Evolutionary conservation across 2,329 filamentous ascomycete species (phyloP).

Genomic region (Epichloe brachyelytri): DNA sequence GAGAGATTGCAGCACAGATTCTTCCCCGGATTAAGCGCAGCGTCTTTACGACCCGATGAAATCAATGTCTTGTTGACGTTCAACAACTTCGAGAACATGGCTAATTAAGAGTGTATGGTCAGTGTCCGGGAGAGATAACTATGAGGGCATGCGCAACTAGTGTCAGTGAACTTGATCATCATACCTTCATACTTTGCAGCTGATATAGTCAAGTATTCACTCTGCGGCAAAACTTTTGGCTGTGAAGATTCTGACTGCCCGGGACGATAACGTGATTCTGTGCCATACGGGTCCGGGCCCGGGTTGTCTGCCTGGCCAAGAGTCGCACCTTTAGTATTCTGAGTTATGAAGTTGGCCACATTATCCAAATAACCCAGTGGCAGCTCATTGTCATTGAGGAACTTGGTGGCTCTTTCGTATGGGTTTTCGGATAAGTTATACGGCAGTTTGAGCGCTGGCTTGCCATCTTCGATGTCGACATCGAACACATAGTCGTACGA

Average conservation of each 20-base stretch:
- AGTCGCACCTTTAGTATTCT: constrained; percentile 78
- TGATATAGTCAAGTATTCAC: constrained; percentile 64
- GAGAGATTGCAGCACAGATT: constrained; percentile 48
- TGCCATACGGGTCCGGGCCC: constrained; percentile 62
- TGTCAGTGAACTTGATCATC: constrained; percentile 4
- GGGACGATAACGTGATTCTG: constrained; percentile 66
- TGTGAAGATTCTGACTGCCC: constrained; percentile 32
- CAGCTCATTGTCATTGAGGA: constrained; percentile 78
- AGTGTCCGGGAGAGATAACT: background rate
- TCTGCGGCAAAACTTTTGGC: constrained; percentile 61
- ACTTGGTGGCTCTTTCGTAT: constrained; percentile 83
- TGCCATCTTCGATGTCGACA: constrained; percentile 89
- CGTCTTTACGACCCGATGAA: constrained; percentile 56
- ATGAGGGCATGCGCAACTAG: too few relatives aligned
- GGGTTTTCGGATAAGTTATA: constrained; percentile 89
- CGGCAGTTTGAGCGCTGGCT: constrained; percentile 83
- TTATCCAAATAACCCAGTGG: constrained; percentile 80
- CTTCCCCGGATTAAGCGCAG: constrained; percentile 60
- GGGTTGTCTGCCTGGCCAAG: constrained; percentile 48
- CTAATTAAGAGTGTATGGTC: constrained; percentile 23
- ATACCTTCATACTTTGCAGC: constrained; percentile 54
- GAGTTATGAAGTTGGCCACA: constrained; percentile 82
- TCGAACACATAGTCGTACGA: constrained; percentile 96
- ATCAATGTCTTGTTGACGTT: constrained; percentile 65
- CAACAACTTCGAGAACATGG: constrained; percentile 63